A percentile compares a stretch with the other conserved stretches of the same genome.
Evolutionary conservation across 2,329 filamentous ascomycete genomes (phyloP).

Genomic region (Alternaria burnsii): DNA sequence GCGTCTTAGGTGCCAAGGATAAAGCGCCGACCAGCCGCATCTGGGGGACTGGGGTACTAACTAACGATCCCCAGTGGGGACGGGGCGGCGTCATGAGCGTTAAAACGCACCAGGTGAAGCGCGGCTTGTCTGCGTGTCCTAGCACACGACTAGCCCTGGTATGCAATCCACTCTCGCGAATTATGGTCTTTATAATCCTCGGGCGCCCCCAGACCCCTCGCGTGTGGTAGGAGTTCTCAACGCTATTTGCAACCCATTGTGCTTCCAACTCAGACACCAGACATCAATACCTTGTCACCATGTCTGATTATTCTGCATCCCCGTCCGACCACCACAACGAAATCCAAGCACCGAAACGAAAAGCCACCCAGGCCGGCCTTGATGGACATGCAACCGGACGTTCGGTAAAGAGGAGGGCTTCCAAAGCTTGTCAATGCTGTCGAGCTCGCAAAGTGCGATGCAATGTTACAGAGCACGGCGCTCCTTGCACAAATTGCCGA

Average conservation of each 20-base stretch:
- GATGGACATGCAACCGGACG: slow-evolving; percentile 57
- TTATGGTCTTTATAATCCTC: slow-evolving; percentile 45
- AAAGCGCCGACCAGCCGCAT: slow-evolving; percentile 46
- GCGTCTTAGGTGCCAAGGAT: slow-evolving; percentile 35
- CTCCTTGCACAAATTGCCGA: slow-evolving; percentile 87
- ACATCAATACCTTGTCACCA: slow-evolving; percentile 33
- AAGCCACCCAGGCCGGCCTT: slow-evolving; percentile 65
- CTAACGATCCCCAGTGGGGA: slow-evolving; percentile 47
- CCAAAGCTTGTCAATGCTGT: slow-evolving; percentile 89
- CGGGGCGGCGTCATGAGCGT: slow-evolving; percentile 47
- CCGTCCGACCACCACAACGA: slow-evolving; percentile 45
- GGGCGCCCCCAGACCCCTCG: slow-evolving; percentile 37
- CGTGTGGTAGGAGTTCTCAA: slow-evolving; percentile 26
- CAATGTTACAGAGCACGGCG: slow-evolving; percentile 87
- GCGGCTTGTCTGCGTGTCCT: slow-evolving; percentile 39
- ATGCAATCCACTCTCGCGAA: slow-evolving; percentile 45
- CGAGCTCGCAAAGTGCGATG: slow-evolving; percentile 90
- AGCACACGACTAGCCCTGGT: slow-evolving; percentile 38
- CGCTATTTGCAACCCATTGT: slow-evolving; percentile 23
- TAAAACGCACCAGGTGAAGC: slow-evolving; percentile 43
- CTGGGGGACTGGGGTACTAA: slow-evolving; percentile 50
- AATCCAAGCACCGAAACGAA: slow-evolving; percentile 62
- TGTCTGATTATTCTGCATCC: slow-evolving; percentile 51
- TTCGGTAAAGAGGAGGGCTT: slow-evolving; percentile 84
- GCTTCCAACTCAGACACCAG: slow-evolving; percentile 21